Base-by-base conservation (phyloP, 352 stramenopile species). In the Pythium oligandrum region DNA sequence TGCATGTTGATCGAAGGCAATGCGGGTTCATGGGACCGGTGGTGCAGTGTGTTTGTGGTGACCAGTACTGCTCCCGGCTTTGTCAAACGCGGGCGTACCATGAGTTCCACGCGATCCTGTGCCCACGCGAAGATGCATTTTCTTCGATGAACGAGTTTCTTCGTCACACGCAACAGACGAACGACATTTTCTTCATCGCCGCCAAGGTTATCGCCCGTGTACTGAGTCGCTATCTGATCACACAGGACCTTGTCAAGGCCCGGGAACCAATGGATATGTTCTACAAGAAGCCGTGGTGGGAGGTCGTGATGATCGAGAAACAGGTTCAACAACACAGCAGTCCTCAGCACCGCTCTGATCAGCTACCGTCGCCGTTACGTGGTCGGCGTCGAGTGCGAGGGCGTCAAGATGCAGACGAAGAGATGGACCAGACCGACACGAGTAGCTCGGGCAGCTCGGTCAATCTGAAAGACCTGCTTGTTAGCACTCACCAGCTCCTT, bases 131-230 rank as follows among this genome's bases (percentile, higher is more conserved):
- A 31, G 74, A 86, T 42, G 52, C 70, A 47, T 81, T 70, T 62
- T 79, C 74, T 31, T 64, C 78, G 26, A 90, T 90, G 78, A 78
- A 64, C 12, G 62, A 67, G 48, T 87, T 87, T 39, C 35, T 87
- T 10, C 64, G 66, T 34, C 87, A 95, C 61, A 83, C 69, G 35
- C 87, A 71, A 30, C 78, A 87, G 57, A 96, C 88, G 0, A 97
- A 97, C 64, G 90, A 97, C 52, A 96, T 97, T 42, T 96, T 97
- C 56, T 50, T 97, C 9, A 64, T 97, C 0, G 85, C 78, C 17
- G 87, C 79, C 31, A 91, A 96, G 51, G 84, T 97, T 0, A 74
- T 97, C 10, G 81, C 85, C 12, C 73, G 75, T 6, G 60, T 93
- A 2, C 31, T 94, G 0, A 78, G 72, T 35, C 63, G 74, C 3